Evolutionary conservation across 768 basidiomycete species (phyloP).

Genomic region (Collybia sp.): DNA sequence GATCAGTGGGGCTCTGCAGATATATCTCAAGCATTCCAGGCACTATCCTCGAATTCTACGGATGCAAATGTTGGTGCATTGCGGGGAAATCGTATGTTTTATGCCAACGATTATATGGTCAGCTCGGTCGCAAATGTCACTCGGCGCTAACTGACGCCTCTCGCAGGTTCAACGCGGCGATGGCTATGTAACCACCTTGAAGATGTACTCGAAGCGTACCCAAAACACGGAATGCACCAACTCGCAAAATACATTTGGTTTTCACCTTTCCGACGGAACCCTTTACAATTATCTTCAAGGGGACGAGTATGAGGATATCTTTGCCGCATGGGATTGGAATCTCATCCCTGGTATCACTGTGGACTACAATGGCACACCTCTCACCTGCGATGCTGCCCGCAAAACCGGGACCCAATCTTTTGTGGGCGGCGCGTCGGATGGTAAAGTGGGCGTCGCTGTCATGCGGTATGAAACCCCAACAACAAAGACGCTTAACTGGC

Average conservation of each 20-base stretch:
- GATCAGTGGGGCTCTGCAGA: slow-evolving; percentile 39
- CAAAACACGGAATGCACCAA: slow-evolving; percentile 62
- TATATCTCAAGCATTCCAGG: background rate
- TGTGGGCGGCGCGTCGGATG: slow-evolving; percentile 66
- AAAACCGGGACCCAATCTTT: slow-evolving; percentile 48
- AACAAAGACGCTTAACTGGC: slow-evolving; percentile 50
- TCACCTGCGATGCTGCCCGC: slow-evolving; percentile 34
- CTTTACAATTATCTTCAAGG: slow-evolving; percentile 61
- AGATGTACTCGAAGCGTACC: slow-evolving; percentile 59
- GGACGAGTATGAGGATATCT: slow-evolving; percentile 70
- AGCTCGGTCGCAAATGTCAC: slow-evolving; percentile 1
- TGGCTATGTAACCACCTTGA: slow-evolving; percentile 56
- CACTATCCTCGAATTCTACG: slow-evolving; percentile 3
- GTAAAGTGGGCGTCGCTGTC: slow-evolving; percentile 49
- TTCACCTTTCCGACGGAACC: slow-evolving; percentile 67
- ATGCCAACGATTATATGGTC: slow-evolving; percentile 67
- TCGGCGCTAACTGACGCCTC: background rate
- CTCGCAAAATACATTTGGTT: slow-evolving; percentile 55
- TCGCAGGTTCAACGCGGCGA: slow-evolving; percentile 56
- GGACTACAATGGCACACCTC: slow-evolving; percentile 51
- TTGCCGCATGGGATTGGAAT: slow-evolving; percentile 76
- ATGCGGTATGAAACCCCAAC: slow-evolving; percentile 68
- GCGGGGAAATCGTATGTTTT: slow-evolving; percentile 60
- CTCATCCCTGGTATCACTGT: slow-evolving; percentile 69
- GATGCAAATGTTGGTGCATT: slow-evolving; percentile 53